Base-by-base conservation (phyloP, 1,284 basidiomycete species). In the Cronartium quercuum region DNA sequence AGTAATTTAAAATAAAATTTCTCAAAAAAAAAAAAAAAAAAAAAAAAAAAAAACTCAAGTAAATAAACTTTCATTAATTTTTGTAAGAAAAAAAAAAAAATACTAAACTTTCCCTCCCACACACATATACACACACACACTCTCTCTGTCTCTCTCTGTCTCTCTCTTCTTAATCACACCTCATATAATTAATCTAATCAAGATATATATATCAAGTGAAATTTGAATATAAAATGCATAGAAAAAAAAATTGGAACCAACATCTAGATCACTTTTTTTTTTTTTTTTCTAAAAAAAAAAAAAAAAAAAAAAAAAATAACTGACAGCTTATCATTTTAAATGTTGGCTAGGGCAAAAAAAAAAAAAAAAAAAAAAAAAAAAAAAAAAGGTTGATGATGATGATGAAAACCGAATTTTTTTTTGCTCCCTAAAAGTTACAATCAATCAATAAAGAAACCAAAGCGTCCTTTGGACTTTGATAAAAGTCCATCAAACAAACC, bases 401-500 rank as follows among this genome's bases (percentile, higher is more conserved):
- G 15, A n/a, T 29, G 44, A 47, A 47, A 47, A 47, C n/a, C 44
- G 44, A 47, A 47, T 47, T 47, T 12, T 47, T 12, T 12, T 47
- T 47, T 47, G 10, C n/a, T 47, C 44, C 21, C 35, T 29, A 37
- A 66, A 73, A 73, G 62, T 73, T 73, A 51, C 69, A 73, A 55
- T 73, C 69, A 29, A 73, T 51, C 12, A 73, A 62, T 55, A 73
- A 58, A 24, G 62, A 73, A 40, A 73, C 62, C 42, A 73, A 55
- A 40, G 69, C 41, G 41, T 66, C 69, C 24, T 73, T 73, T 2
- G 69, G 69, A 15, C 42, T 57, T 40, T 73, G 69, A 65, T 73
- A 73, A 38, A 65, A 73, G 58, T 73, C 69, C 44, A 73, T 73
- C 6, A 73, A 40, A 38, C 69, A 73, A 64, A 73, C 69, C 21